Evolutionary conservation across 257 asterid genomes (phyloP), one percentile per base, ranked within the genome.

Genomic region (Nicotiana tabacum): DNA sequence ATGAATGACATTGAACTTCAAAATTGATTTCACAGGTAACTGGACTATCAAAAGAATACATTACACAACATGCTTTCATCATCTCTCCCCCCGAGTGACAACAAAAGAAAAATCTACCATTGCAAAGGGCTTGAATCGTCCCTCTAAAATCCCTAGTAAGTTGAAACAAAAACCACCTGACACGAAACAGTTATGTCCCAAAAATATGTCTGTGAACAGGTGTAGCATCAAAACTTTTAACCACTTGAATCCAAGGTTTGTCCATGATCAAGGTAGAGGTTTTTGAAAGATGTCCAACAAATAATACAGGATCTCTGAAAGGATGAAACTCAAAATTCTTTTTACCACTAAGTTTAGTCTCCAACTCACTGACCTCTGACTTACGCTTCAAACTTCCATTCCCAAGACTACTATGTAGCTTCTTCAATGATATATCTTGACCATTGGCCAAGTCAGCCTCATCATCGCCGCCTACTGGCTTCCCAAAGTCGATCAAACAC

Each of bases 201-300:
- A 66, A 96, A 46, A 95, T 89, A 87, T 95, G 97, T 90, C 94
- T 95, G 89, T 97, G 98, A 88, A 97, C 94, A 82, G 99, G 99
- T 82, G 87, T 87, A 61, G 93, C 46, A 66, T 92, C 98, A n/a
- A 97, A 92, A 81, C 90, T 61, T 86, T 89, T 87, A 70, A 91
- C 91, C 33, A 93, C 98, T 85, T 89, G 86, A 84, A 81, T 82
- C 99, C 99, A 95, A 32, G 98, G 97, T 83, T 92, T 94, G 89
- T 95, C 98, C 84, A 97, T 88, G 92, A 95, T 91, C 95, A 95
- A 87, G 65, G 93, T 86, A 7, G 98, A 91, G 46, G 89, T 91
- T 88, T 88, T 90, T 4, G 99, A 92, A 17, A 97, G 97, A 90
- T 97, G 97, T 51, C 94, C 98, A 12, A 93, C 92, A 79, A 91